Conservation (phyloP, 495 filamentous ascomycete genomes). For the Neurospora intermedia region DNA sequence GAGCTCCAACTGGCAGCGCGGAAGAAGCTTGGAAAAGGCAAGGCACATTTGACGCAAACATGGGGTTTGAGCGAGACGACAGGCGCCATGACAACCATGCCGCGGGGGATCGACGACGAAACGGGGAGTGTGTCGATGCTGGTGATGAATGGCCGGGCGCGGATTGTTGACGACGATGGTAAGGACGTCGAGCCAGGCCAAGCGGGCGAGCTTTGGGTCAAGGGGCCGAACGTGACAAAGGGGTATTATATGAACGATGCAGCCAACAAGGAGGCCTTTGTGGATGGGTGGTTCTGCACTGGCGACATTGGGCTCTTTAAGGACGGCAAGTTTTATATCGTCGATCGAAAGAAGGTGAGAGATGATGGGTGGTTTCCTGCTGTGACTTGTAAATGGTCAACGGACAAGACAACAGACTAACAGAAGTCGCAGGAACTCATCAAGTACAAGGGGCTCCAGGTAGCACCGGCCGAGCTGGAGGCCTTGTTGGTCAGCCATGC, state of each 20-base stretch:
- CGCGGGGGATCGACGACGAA: conserved; percentile 8
- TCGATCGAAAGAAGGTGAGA: conserved; percentile 58
- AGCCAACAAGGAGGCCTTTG: conserved; percentile 50
- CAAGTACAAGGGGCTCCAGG: conserved; percentile 55
- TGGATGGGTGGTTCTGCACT: conserved; percentile 56
- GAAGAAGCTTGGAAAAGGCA: conserved; percentile 25
- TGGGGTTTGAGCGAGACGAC: conserved; percentile 65
- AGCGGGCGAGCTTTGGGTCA: conserved; percentile 25
- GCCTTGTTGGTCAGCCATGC: conserved; percentile 59
- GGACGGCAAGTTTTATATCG: conserved; percentile 41
- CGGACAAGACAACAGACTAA: not conserved
- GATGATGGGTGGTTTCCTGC: not conserved
- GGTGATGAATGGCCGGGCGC: conserved; percentile 45
- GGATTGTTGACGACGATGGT: conserved; percentile 32
- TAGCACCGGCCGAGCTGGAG: conserved; percentile 71
- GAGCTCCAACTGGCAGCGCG: conserved; percentile 24
- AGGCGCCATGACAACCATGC: conserved; percentile 17
- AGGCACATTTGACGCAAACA: conserved; percentile 46
- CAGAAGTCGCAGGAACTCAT: conserved; percentile 21
- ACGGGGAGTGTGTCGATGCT: conserved; percentile 25
- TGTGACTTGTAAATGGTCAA: not conserved
- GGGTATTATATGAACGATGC: conserved; percentile 56
- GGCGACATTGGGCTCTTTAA: conserved; percentile 54
- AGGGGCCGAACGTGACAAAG: conserved; percentile 49
- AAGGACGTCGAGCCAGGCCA: conserved; percentile 30